Percentiles rank a stretch among this genome's conserved stretches.
Evolutionary conservation across 805 yeast genomes (phyloP).

Genomic region (Candida taoyuanica): DNA sequence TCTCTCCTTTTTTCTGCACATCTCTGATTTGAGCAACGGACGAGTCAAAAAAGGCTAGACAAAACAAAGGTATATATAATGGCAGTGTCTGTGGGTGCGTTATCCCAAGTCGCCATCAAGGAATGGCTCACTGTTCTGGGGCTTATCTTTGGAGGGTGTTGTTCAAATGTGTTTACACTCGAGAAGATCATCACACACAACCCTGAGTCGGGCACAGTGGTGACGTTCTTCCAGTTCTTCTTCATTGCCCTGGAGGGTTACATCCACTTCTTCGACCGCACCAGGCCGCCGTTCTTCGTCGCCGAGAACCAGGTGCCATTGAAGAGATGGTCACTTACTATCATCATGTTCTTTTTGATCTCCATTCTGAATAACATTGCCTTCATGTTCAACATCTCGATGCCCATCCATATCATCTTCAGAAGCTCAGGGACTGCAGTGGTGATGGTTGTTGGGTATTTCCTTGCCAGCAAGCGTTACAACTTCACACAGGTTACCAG

Average conservation of each 20-base stretch:
- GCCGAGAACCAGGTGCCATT: constrained; percentile 37
- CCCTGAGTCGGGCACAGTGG: constrained; percentile 41
- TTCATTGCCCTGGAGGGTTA: constrained; percentile 45
- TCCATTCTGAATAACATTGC: constrained; percentile 55
- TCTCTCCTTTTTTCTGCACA: too few species aligned
- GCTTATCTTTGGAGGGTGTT: constrained; percentile 67
- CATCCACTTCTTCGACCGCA: constrained; percentile 31
- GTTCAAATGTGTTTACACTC: constrained; percentile 60
- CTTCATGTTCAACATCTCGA: constrained; percentile 50
- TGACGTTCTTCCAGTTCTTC: constrained; percentile 57
- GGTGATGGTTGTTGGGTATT: constrained; percentile 52
- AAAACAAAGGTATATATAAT: too few species aligned
- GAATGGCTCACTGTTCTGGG: constrained; percentile 23
- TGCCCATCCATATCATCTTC: constrained; percentile 64
- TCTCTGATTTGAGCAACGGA: too few species aligned
- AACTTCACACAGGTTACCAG: constrained; percentile 42
- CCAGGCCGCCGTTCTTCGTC: constrained; percentile 29
- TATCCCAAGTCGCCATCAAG: constrained; percentile 18
- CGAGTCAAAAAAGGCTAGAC: too few species aligned
- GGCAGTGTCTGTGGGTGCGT: constrained; percentile 10
- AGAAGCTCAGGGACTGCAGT: constrained; percentile 61
- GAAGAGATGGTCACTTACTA: constrained; percentile 40
- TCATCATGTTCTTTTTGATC: constrained; percentile 45
- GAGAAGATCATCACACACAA: constrained; percentile 44
- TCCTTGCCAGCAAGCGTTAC: constrained; percentile 43